These are phyloP conservation scores for Sphagnum contortum DNA, from an alignment of 225 moss, liverwort and hornwort genomes.

Conservation along the genomic window DNA sequence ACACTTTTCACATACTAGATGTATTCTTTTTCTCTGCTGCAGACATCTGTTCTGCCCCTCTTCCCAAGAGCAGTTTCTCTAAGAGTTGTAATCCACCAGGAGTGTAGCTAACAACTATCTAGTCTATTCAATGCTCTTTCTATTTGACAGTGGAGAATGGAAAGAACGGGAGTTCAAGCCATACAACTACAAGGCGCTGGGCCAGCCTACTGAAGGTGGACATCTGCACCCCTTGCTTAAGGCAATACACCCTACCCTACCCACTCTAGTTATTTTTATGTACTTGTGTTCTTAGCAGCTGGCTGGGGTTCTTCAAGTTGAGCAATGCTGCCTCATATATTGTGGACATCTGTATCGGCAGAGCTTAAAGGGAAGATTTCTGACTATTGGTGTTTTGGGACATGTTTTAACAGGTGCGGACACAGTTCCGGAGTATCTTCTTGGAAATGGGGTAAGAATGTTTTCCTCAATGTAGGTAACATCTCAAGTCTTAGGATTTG, in stretches of 20 bases:
- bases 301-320: not conserved
- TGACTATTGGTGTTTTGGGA: too few relatives aligned
- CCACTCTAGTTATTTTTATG: not conserved
- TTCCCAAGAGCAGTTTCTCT: too few relatives aligned
- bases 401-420: constrained; percentile 46
- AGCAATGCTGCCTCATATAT: too few relatives aligned
- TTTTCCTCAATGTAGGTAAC: not conserved
- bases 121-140: too few relatives aligned
- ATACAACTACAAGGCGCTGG: constrained; percentile 80
- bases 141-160: constrained; percentile 64
- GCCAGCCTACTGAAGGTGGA: constrained; percentile 68
- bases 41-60: too few relatives aligned
- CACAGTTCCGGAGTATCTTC: constrained; percentile 83
- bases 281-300: not conserved
- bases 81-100: too few relatives aligned
- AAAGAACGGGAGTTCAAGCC: constrained; percentile 65
- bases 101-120: too few relatives aligned
- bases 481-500: not conserved
- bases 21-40: constrained; percentile 1
- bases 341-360: too few relatives aligned
- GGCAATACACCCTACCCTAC: constrained; percentile 17
- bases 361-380: too few relatives aligned
- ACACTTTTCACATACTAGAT: constrained; percentile 7
- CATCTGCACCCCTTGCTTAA: constrained; percentile 92
- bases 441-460: constrained; percentile 71